Conservation (phyloP, 164 flowering plant species). For the grape (Vitis vinifera) region ASM3070453v1 NC_081822.1:2239501-2240000, state of each 20-base stretch:
- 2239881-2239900: too few species aligned
- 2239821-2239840: too few species aligned
- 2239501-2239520: neutral
- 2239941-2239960: too few species aligned
- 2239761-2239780: too few species aligned
- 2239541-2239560: conserved; percentile 94
- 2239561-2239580: conserved; percentile 90
- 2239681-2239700: neutral
- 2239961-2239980: too few species aligned
- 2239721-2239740: neutral
- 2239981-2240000: too few species aligned
- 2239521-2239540: conserved; percentile 95
- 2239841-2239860: too few species aligned
- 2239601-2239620: conserved; percentile 80
- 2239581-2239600: conserved; percentile 76
- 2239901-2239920: too few species aligned
- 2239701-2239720: neutral
- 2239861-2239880: too few species aligned
- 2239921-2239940: too few species aligned
- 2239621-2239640: conserved; percentile 71
- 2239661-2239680: neutral
- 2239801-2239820: too few species aligned
- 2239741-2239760: neutral
- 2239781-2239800: too few species aligned
- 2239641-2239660: conserved; percentile 44